Evolutionary conservation across 257 asterid species (phyloP), one percentile per base, ranked within the genome.

Genomic region (Mitragyna speciosa): DNA sequence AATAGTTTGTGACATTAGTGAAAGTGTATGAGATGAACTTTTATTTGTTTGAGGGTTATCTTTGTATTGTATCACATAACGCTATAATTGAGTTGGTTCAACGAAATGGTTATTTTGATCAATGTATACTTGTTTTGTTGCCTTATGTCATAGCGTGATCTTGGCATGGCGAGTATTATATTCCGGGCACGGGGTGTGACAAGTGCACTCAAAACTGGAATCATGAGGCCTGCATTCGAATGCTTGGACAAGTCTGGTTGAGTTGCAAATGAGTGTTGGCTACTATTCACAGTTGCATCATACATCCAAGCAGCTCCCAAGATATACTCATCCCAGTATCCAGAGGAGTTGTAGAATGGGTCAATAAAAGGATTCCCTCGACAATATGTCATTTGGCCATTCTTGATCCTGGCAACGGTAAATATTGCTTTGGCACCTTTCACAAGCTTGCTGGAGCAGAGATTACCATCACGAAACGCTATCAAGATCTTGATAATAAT

Each of bases 241-340:
- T 92, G 82, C 66, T 4, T 70, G 0, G 95, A 56, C 22, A 93
- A n/a, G 41, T 83, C 83, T 0, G 88, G 79, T 61, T 83, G 64
- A 0, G 99, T 93, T 3, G 98, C 99, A 81, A 87, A 33, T 0
- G 85, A 12, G 17, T 93, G 82, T 75, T 95, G 92, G 2, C 87
- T 78, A 9, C 7, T 39, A 43, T 95, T 95, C 4, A 98, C 98
- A 1, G 99, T 95, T 58, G 99, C 98, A 69, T 89, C 93, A 79
- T 73, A 95, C 59, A 95, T 77, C 99, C 98, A 95, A 0, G 98
- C 88, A 0, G 97, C 84, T 0, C 96, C 92, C 98, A 98, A 95
- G 90, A 95, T 88, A 84, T 79, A 80, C 84, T 95, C 99, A 22
- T 95, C 99, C 78, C 82, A 93, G 75, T 83, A 90, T 20, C 89